Conservation (phyloP, 129 eudicot species). For the Lonicera japonica region DNA sequence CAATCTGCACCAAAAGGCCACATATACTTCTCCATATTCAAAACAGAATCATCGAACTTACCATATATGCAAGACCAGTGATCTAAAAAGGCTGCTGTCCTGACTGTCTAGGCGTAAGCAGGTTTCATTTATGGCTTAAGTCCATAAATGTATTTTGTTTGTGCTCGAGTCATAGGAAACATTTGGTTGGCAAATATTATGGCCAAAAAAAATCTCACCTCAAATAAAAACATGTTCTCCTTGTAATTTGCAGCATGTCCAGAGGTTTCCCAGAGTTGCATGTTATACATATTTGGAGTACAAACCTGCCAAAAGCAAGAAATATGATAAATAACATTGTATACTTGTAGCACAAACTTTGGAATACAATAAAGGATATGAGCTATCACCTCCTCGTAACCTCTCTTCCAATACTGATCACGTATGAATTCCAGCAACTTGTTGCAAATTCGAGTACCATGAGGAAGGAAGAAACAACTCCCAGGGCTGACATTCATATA, state of each 20-base stretch:
- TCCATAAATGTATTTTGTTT: no score
- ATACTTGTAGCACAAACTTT: background rate
- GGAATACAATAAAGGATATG: constrained; percentile 1
- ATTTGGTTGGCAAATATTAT: no score
- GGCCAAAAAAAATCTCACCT: constrained; percentile 31
- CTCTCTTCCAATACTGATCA: constrained; percentile 66
- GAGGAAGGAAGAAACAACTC: constrained; percentile 90
- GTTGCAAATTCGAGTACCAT: constrained; percentile 68
- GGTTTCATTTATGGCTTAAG: no score
- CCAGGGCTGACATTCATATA: constrained; percentile 67
- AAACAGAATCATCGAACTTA: background rate
- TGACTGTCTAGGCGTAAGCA: no score
- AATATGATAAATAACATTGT: constrained; percentile 9
- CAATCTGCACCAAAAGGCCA: constrained; percentile 50
- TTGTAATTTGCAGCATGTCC: constrained; percentile 95
- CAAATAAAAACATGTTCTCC: constrained; percentile 90
- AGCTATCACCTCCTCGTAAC: constrained; percentile 62
- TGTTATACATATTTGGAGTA: constrained; percentile 83
- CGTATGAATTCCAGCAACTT: constrained; percentile 60
- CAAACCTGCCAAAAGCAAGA: constrained; percentile 46
- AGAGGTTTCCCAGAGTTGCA: constrained; percentile 96
- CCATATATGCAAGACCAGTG: background rate
- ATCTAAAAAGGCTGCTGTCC: background rate
- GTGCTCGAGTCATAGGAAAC: no score
- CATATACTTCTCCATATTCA: constrained; percentile 1